Evolutionary conservation across 169 alveolate species (phyloP).

Genomic region (Plasmodium coatneyi): DNA sequence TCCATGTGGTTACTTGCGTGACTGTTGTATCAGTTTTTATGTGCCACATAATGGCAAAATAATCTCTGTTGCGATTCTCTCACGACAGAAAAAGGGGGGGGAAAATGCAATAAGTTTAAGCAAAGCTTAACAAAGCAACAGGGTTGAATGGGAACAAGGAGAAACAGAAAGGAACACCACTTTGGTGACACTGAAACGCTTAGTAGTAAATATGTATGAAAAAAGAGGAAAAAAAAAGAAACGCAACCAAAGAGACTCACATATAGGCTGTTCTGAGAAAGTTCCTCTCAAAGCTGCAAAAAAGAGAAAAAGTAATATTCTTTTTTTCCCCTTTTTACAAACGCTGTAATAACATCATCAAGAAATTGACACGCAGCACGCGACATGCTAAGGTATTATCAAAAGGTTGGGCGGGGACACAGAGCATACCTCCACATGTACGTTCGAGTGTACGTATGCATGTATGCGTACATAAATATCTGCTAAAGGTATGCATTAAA

Average conservation of each 20-base stretch:
- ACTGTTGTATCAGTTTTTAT: background rate
- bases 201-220: background rate
- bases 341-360: background rate
- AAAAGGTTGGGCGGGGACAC: background rate
- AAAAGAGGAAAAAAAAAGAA: background rate
- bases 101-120: background rate
- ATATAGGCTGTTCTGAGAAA: background rate
- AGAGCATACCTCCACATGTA: background rate
- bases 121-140: background rate
- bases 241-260: background rate
- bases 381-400: background rate
- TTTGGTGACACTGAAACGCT: background rate
- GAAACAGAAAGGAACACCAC: background rate
- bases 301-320: background rate
- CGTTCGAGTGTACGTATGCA: background rate
- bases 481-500: background rate
- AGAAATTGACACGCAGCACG: background rate
- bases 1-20: background rate
- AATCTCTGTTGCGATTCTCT: background rate
- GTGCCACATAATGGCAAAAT: background rate
- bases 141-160: background rate
- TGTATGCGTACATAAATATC: constrained; percentile 1
- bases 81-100: background rate
- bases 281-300: background rate
- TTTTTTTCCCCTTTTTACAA: background rate